Percentiles rank a stretch among this genome's conserved stretches.
Conservation (phyloP, 345 rosid genomes). For the Pugionium cornutum region DNA sequence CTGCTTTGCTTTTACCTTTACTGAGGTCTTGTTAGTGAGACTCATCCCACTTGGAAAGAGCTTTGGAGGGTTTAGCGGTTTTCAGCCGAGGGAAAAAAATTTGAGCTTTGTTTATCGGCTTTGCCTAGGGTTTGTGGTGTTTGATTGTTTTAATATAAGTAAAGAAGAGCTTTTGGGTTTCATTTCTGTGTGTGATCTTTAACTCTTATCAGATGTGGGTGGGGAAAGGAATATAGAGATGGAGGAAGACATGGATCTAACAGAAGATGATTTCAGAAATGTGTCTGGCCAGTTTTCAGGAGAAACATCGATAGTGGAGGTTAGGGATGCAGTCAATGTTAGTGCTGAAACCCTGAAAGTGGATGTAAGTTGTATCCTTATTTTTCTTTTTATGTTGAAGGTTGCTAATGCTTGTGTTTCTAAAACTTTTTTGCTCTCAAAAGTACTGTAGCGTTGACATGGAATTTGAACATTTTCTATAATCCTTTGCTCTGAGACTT, state of each 20-base stretch:
- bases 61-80: neutral
- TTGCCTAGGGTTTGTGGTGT: neutral
- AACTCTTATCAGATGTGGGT: neutral
- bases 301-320: slow-evolving; percentile 40
- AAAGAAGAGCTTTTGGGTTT: slow-evolving; percentile 17
- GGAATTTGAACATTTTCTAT: no score
- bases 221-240: slow-evolving; percentile 30
- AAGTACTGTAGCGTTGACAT: no score
- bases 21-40: no score
- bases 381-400: slow-evolving; percentile 14
- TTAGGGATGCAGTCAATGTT: slow-evolving; percentile 42
- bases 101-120: slow-evolving; percentile 5
- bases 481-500: slow-evolving; percentile 7
- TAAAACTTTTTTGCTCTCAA: no score
- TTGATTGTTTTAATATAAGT: neutral
- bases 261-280: slow-evolving; percentile 43
- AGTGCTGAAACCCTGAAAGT: slow-evolving; percentile 46
- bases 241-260: slow-evolving; percentile 44
- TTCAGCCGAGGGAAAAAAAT: neutral
- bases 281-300: slow-evolving; percentile 40
- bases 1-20: no score
- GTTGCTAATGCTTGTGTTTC: slow-evolving; percentile 6
- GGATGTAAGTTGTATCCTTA: slow-evolving; percentile 65
- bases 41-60: neutral
- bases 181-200: neutral